These are phyloP conservation scores for Sungouiozyma ichnusensis DNA, from an alignment of 805 yeast genomes.

Conservation along the genomic window DNA sequence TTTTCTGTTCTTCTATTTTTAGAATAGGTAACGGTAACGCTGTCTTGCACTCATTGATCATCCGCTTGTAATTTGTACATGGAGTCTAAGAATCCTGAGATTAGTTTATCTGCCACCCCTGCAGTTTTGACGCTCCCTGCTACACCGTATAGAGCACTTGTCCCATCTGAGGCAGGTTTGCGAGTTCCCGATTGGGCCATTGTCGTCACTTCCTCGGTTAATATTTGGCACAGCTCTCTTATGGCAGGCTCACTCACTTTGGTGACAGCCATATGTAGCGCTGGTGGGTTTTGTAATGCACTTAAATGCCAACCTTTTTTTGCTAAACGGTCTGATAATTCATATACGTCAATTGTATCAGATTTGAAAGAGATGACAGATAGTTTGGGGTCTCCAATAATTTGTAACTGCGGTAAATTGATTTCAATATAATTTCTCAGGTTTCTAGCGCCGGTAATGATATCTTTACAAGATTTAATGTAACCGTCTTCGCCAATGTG, in stretches of 20 bases:
- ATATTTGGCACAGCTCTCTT: slow-evolving; percentile 46
- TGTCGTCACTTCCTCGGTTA: slow-evolving; percentile 37
- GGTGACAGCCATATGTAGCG: slow-evolving; percentile 85
- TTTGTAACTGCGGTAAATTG: slow-evolving; percentile 45
- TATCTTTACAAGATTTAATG: slow-evolving; percentile 49
- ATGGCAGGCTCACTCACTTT: slow-evolving; percentile 51
- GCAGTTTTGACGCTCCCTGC: slow-evolving; percentile 83
- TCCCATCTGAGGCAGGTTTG: slow-evolving; percentile 39
- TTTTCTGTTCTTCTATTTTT: too few relatives aligned
- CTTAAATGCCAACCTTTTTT: slow-evolving; percentile 71
- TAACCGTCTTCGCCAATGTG: slow-evolving; percentile 81
- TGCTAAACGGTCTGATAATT: slow-evolving; percentile 59
- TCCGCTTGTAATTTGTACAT: slow-evolving; percentile 45
- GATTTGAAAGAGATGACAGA: slow-evolving; percentile 78
- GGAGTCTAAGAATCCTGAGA: slow-evolving; percentile 73
- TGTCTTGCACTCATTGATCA: neutral
- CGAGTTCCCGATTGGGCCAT: slow-evolving; percentile 23
- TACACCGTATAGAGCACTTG: slow-evolving; percentile 89
- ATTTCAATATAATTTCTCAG: slow-evolving; percentile 39
- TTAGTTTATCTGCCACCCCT: slow-evolving; percentile 72
- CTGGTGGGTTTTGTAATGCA: slow-evolving; percentile 81
- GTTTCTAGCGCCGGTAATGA: slow-evolving; percentile 52
- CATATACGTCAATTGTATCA: slow-evolving; percentile 55
- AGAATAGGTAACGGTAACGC: neutral
- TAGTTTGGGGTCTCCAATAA: slow-evolving; percentile 77